Conservation (phyloP, 2,329 filamentous ascomycete genomes). For the Neocatenulostroma microsporum region DNA sequence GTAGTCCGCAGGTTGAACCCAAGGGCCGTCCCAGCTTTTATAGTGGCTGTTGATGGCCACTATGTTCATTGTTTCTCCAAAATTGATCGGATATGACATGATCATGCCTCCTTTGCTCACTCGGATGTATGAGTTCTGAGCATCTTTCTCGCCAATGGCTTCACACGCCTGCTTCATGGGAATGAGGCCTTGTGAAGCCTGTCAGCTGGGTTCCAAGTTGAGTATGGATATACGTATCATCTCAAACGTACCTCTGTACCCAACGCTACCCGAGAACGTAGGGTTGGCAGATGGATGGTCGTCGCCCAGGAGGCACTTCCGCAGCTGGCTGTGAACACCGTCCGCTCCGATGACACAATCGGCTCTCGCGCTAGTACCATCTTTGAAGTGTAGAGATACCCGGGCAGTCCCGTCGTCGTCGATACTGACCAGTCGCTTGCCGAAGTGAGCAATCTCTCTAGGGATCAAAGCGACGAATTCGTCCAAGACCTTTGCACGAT, state of each 20-base stretch:
- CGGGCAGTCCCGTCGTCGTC: constrained; percentile 19
- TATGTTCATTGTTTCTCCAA: constrained; percentile 49
- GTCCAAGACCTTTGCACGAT: constrained; percentile 43
- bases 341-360: constrained; percentile 17
- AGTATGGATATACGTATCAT: too few relatives aligned
- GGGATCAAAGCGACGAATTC: constrained; percentile 42
- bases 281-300: constrained; percentile 39
- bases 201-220: too few relatives aligned
- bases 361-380: constrained; percentile 19
- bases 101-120: constrained; percentile 49
- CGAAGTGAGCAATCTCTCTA: constrained; percentile 26
- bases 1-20: constrained; percentile 7
- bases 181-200: too few relatives aligned
- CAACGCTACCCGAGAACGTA: constrained; percentile 50
- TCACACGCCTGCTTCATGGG: constrained; percentile 39
- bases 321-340: constrained; percentile 30
- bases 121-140: constrained; percentile 16
- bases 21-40: constrained; percentile 13
- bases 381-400: constrained; percentile 29
- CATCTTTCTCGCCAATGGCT: constrained; percentile 14
- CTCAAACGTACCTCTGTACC: too few relatives aligned
- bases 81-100: constrained; percentile 53
- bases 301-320: constrained; percentile 7
- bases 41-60: constrained; percentile 38
- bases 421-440: constrained; percentile 12